Percentiles rank a stretch among this genome's conserved stretches.
Conservation (phyloP, 2,329 filamentous ascomycete species). For the Fragosphaeria purpurea region DNA sequence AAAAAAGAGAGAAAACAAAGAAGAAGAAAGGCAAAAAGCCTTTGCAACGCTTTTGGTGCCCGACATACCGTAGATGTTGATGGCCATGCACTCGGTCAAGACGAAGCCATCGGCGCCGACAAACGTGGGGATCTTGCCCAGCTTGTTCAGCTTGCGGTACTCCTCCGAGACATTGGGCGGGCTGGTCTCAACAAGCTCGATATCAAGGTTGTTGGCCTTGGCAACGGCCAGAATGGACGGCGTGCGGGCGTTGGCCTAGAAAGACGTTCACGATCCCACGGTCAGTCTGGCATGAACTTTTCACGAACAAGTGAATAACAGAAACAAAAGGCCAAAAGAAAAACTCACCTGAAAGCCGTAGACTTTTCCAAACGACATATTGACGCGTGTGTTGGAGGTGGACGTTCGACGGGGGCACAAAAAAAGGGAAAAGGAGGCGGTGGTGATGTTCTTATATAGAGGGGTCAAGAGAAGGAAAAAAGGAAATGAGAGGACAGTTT, state of each 20-base stretch:
- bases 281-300: slow-evolving; percentile 9
- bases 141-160: slow-evolving; percentile 76
- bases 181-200: slow-evolving; percentile 71
- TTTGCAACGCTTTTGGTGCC: too few relatives aligned
- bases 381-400: slow-evolving; percentile 30
- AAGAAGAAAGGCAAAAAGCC: too few relatives aligned
- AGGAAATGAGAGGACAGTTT: slow-evolving; percentile 10
- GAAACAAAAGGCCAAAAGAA: background rate
- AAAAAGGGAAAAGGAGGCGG: slow-evolving; percentile 16
- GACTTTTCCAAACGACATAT: slow-evolving; percentile 96
- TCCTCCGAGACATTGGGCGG: slow-evolving; percentile 57
- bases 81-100: slow-evolving; percentile 83
- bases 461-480: slow-evolving; percentile 15
- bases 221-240: slow-evolving; percentile 84
- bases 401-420: slow-evolving; percentile 14
- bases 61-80: slow-evolving; percentile 92
- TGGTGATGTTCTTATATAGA: slow-evolving; percentile 11
- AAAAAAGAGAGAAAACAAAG: slow-evolving; percentile 4
- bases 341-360: slow-evolving; percentile 69
- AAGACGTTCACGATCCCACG: slow-evolving; percentile 3
- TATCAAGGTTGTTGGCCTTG: slow-evolving; percentile 92
- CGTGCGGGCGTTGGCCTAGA: slow-evolving; percentile 84
- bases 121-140: slow-evolving; percentile 89
- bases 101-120: slow-evolving; percentile 84
- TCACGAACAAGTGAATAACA: background rate